Conservation (phyloP, 139 green algal genomes). For the Chlamydomonas eustigma region DNA sequence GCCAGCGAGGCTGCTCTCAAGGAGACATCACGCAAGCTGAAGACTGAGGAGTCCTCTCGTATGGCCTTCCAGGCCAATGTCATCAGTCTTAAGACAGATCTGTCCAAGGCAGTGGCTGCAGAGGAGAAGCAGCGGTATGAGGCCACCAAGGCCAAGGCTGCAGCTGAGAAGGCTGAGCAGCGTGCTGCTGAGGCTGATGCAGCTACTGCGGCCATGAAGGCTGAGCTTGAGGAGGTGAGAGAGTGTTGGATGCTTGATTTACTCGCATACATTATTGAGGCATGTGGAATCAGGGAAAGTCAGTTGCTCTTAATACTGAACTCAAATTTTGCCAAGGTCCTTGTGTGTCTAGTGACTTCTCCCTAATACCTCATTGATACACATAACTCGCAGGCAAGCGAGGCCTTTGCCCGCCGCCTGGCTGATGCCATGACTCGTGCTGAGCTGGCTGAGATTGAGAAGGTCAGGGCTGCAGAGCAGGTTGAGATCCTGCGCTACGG, state of each 20-base stretch:
- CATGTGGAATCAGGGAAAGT: not conserved
- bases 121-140: not conserved
- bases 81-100: constrained; percentile 10
- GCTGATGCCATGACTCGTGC: not conserved
- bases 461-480: too few species aligned
- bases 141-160: not conserved
- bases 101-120: not conserved
- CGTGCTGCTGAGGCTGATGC: not conserved
- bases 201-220: not conserved
- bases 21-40: not conserved
- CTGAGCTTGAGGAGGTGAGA: not conserved
- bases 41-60: not conserved
- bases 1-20: not conserved
- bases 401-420: not conserved
- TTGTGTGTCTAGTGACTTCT: not conserved
- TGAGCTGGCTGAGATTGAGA: not conserved
- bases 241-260: not conserved
- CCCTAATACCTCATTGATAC: not conserved
- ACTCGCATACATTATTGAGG: not conserved
- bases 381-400: not conserved
- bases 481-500: not conserved
- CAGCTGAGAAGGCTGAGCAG: not conserved
- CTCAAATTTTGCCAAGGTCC: not conserved
- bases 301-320: not conserved
- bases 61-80: not conserved